Base-by-base conservation (phyloP, 1,284 basidiomycete species). In the Neolentinus lepideus region DNA sequence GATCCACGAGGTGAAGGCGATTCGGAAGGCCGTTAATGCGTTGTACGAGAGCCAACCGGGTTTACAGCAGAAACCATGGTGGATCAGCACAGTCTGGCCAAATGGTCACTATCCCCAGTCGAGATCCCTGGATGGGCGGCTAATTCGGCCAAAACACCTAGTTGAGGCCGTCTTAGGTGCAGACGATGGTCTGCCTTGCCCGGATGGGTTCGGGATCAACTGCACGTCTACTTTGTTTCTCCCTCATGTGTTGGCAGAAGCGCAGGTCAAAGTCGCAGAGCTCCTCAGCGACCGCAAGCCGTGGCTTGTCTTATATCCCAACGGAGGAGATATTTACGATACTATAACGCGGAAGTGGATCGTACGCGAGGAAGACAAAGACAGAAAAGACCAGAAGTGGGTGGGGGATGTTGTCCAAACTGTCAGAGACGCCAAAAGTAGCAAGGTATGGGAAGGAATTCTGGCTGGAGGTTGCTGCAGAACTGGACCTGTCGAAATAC, bases 381-480 rank as follows among this genome's bases (percentile, higher is more conserved):
- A 58, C 10, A 45, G 56, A 50, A 60, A 57, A 51, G 58, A 58
- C 54, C 52, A 60, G 2, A 61, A 61, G 14, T 85, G 85, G 85
- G 79, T 77, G 11, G 61, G 67, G 33, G 59, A 67, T 16, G 59
- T 88, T 0, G 62, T 59, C 0, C 54, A 57, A 0, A 58, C 74
- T 2, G 66, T 76, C 1, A 53, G 64, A 11, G 53, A 62, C 25
- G 61, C 59, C 14, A 59, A 35, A 55, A 56, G 51, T 22, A 51
- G 58, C 16, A 45, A 62, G 43, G 53, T 63, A 3, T 90, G 86
- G 84, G 68, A 63, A 11, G 80, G 80, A 0, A 59, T 86, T 2
- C 63, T 90, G 8, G 71, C 85, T 0, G 90, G 90, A 1, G 90
- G 90, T 1, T 91, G 90, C 63, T 92, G 90, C 66, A 83, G 81